phyloP scores from a whole-genome alignment of 2,329 filamentous ascomycete genomes.

The Monosporascus sp. region DNA sequence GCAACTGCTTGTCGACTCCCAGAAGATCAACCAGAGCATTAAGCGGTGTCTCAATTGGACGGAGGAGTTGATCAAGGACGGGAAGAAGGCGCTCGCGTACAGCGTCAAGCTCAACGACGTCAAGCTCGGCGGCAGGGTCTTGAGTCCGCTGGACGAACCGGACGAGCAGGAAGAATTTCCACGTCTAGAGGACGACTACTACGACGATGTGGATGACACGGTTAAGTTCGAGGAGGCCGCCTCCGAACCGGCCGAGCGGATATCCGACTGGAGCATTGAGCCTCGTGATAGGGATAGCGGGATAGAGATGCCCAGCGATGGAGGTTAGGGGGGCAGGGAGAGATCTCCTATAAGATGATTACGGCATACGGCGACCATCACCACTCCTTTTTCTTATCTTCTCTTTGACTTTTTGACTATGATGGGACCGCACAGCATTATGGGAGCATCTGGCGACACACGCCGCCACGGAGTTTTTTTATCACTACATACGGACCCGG shows the following conservation, averaged over 20 bases:
- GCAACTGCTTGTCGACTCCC: constrained; percentile 80
- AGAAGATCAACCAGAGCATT: constrained; percentile 92
- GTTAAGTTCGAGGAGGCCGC: constrained; percentile 13
- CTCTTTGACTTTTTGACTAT: not conserved
- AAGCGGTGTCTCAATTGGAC: constrained; percentile 86
- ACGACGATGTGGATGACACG: constrained; percentile 18
- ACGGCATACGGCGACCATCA: not conserved
- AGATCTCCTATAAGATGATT: not conserved
- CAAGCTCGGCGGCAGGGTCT: constrained; percentile 73
- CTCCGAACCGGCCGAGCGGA: constrained; percentile 11
- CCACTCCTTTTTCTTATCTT: not conserved
- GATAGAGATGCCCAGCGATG: constrained; percentile 42
- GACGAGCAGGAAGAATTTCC: constrained; percentile 35
- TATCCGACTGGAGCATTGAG: constrained; percentile 21
- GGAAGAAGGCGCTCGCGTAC: constrained; percentile 81
- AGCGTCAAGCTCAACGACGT: constrained; percentile 74
- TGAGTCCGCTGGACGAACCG: constrained; percentile 61
- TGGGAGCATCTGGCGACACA: not conserved
- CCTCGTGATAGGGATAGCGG: constrained; percentile 49
- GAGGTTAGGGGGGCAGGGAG: constrained; percentile 17
- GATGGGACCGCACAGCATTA: not conserved
- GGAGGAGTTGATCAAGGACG: constrained; percentile 85
- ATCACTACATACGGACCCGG: not conserved
- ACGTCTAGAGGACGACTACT: constrained; percentile 22
- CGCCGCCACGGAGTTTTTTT: not conserved